Evolutionary conservation across 352 stramenopile genomes (phyloP).

Genomic region (Phytophthora meadii): DNA sequence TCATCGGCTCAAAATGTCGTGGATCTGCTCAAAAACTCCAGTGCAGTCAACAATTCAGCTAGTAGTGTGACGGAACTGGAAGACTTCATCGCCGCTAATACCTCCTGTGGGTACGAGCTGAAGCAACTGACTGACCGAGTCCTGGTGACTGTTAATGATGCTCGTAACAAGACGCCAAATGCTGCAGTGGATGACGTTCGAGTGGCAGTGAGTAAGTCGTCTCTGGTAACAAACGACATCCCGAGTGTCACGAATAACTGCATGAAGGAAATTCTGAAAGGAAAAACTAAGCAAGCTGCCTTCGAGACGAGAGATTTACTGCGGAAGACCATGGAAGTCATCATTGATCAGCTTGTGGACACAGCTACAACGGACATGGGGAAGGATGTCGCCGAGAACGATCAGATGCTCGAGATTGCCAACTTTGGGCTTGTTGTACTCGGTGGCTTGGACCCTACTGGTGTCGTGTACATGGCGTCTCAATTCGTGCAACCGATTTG

Average conservation of each 20-base stretch:
- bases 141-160: constrained; percentile 19
- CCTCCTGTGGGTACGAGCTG: constrained; percentile 28
- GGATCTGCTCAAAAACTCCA: constrained; percentile 21
- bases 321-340: constrained; percentile 29
- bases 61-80: constrained; percentile 20
- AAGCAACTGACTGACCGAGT: constrained; percentile 27
- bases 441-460: constrained; percentile 53
- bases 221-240: constrained; percentile 24
- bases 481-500: constrained; percentile 67
- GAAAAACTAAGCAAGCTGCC: constrained; percentile 19
- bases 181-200: constrained; percentile 20
- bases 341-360: constrained; percentile 27
- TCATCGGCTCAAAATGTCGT: constrained; percentile 26
- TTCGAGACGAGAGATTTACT: constrained; percentile 34
- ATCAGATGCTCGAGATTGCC: constrained; percentile 47
- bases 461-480: constrained; percentile 45
- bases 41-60: constrained; percentile 9
- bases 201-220: constrained; percentile 20
- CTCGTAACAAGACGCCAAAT: constrained; percentile 23
- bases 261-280: constrained; percentile 25
- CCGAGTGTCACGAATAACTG: constrained; percentile 29
- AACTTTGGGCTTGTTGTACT: constrained; percentile 52
- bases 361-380: constrained; percentile 28
- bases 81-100: constrained; percentile 22
- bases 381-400: constrained; percentile 14